These are phyloP conservation scores for Neoboletus subvelutipes DNA, from an alignment of 768 basidiomycete genomes.

Conservation along the genomic window DNA sequence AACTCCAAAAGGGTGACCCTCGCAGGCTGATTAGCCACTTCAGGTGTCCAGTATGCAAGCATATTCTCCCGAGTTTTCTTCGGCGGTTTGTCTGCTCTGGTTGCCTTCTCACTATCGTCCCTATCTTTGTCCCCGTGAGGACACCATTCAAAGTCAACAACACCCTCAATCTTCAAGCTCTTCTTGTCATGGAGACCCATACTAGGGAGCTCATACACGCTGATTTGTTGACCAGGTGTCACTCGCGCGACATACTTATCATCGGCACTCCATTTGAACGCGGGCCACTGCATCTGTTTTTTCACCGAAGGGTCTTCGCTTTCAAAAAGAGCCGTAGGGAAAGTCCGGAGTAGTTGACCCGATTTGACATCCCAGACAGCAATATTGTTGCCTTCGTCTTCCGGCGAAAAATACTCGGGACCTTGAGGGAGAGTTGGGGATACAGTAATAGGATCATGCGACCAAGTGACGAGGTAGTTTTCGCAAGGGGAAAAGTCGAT, in stretches of 20 bases:
- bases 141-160: conserved; percentile 98
- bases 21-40: conserved; percentile 94
- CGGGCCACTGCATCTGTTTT: conserved; percentile 92
- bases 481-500: conserved; percentile 98
- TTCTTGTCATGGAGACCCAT: conserved; percentile 97
- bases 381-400: conserved; percentile 95
- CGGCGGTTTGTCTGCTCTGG: conserved; percentile 41
- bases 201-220: conserved; percentile 90
- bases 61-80: conserved; percentile 86
- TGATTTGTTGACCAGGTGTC: conserved; percentile 90
- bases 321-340: conserved; percentile 64
- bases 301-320: conserved; percentile 57
- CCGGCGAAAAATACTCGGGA: conserved; percentile 82
- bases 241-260: conserved; percentile 92
- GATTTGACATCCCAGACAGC: conserved; percentile 99
- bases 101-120: conserved; percentile 56
- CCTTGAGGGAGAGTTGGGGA: conserved; percentile 80
- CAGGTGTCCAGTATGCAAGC: conserved; percentile 97
- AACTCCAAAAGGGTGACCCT: conserved; percentile 91
- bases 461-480: conserved; percentile 96
- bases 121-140: conserved; percentile 88
- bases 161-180: conserved; percentile 95
- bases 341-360: conserved; percentile 88
- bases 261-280: conserved; percentile 95
- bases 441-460: conserved; percentile 87